Percentiles rank a stretch among this genome's conserved stretches.
phyloP scores from a whole-genome alignment of 176 grass and related monocot genomes.

The Carex kokanica region DNA sequence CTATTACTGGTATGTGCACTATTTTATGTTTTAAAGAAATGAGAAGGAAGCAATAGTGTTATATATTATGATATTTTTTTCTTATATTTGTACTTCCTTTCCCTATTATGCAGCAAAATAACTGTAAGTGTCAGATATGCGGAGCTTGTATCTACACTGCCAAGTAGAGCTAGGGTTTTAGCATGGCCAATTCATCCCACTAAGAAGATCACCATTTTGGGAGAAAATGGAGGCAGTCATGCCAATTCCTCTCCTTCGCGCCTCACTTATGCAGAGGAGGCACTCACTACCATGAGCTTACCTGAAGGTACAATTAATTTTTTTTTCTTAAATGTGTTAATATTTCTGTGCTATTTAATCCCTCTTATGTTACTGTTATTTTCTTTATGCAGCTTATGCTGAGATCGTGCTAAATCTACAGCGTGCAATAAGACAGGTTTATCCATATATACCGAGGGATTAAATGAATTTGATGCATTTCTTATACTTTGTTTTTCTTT shows the following conservation, averaged over 20 bases:
- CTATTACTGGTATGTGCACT: conserved; percentile 63
- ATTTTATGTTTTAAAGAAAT: not conserved
- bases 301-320: conserved; percentile 55
- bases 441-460: conserved; percentile 42
- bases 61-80: not conserved
- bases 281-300: conserved; percentile 67
- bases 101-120: conserved; percentile 61
- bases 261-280: conserved; percentile 76
- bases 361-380: not conserved
- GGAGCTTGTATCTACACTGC: conserved; percentile 59
- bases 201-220: conserved; percentile 43
- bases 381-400: conserved; percentile 58
- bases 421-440: conserved; percentile 58
- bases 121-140: conserved; percentile 80
- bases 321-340: not conserved
- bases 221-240: conserved; percentile 33
- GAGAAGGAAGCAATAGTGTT: not conserved
- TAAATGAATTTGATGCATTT: conserved; percentile 20
- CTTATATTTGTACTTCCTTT: conserved; percentile 4
- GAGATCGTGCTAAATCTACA: conserved; percentile 84
- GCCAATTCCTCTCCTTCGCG: conserved; percentile 48
- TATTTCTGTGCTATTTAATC: conserved; percentile 13
- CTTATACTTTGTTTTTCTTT: not conserved
- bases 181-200: conserved; percentile 73
- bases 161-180: conserved; percentile 78